These are phyloP conservation scores for Jamesozyma piceae DNA, from an alignment of 805 yeast genomes.

Conservation along the genomic window DNA sequence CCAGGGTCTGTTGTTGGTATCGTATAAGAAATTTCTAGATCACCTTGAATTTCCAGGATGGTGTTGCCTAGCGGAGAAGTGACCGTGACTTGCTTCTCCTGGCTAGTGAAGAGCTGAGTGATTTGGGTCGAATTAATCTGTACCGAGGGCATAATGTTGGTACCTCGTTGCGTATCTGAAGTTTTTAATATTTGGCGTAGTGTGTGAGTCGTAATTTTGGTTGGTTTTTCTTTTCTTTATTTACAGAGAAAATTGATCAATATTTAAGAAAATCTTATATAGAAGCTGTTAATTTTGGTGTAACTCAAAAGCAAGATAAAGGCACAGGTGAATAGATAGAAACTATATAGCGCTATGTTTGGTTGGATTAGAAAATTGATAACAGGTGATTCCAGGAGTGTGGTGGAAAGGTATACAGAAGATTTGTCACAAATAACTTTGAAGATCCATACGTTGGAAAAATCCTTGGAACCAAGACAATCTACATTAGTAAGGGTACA, in stretches of 20 bases:
- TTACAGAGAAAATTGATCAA: not conserved
- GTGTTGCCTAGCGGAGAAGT: constrained; percentile 47
- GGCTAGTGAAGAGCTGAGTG: constrained; percentile 9
- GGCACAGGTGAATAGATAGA: not conserved
- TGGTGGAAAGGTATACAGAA: constrained; percentile 23
- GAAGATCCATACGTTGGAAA: constrained; percentile 22
- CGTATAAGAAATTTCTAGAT: constrained; percentile 35
- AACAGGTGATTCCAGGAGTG: constrained; percentile 7
- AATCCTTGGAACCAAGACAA: constrained; percentile 15
- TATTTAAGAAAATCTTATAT: no score
- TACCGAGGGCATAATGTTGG: constrained; percentile 30
- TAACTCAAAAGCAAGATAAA: not conserved
- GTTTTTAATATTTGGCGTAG: not conserved
- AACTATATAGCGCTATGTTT: constrained; percentile 7
- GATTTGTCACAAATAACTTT: constrained; percentile 23
- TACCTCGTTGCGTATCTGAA: no score
- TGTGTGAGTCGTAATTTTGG: not conserved
- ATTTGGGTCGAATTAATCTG: constrained; percentile 17
- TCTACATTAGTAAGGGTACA: constrained; percentile 12
- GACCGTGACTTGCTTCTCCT: constrained; percentile 12
- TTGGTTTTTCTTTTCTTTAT: not conserved
- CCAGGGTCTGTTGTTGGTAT: not conserved
- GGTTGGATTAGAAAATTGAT: constrained; percentile 7
- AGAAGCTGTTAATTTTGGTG: no score
- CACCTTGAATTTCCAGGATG: constrained; percentile 67